phyloP scores from a whole-genome alignment of 2,329 filamentous ascomycete species.

The Claviceps africana region DNA sequence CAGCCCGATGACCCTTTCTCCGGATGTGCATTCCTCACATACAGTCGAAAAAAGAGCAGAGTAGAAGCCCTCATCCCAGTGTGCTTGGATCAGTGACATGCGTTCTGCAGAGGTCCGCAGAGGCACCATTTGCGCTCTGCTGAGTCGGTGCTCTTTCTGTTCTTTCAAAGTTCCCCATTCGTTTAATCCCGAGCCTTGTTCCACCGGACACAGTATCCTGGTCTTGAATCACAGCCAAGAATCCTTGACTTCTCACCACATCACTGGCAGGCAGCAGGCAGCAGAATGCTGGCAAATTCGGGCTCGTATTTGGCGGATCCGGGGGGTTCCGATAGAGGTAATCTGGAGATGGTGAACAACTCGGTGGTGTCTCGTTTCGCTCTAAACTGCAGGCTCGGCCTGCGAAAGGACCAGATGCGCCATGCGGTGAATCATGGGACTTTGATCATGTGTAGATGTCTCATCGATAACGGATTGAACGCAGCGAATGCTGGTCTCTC shows the following conservation, averaged over 20 bases:
- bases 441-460: background rate
- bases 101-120: background rate
- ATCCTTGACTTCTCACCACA: background rate
- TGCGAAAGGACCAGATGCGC: background rate
- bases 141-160: background rate
- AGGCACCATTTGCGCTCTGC: background rate
- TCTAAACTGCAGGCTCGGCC: background rate
- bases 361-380: background rate
- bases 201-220: background rate
- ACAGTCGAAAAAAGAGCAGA: background rate
- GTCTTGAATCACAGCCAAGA: background rate
- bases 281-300: background rate
- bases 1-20: background rate
- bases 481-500: background rate
- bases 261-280: background rate
- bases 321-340: background rate
- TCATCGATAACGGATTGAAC: background rate
- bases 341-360: background rate
- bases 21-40: background rate
- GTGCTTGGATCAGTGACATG: background rate
- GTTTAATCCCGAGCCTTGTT: background rate
- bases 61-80: background rate
- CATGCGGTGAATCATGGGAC: background rate
- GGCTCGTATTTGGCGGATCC: conserved; percentile 1
- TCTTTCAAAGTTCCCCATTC: background rate